Evolutionary conservation across 2,329 filamentous ascomycete species (phyloP).

Genomic region (Penicillium aurantiogriseum): DNA sequence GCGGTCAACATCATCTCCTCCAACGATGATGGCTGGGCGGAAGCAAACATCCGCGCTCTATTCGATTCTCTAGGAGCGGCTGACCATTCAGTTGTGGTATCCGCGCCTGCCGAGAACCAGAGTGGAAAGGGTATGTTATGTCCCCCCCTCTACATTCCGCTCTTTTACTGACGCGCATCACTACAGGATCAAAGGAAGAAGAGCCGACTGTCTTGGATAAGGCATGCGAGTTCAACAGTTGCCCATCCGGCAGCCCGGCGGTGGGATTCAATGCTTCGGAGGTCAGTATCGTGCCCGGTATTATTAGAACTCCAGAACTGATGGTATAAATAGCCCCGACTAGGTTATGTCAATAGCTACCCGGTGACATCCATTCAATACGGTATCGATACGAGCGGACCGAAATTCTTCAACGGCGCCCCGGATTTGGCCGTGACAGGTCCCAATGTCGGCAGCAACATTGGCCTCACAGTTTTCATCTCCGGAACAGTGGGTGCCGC

Average conservation of each 20-base stretch:
- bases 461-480: constrained; percentile 56
- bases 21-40: constrained; percentile 74
- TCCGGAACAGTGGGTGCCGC: constrained; percentile 69
- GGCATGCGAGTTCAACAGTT: constrained; percentile 63
- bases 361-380: constrained; percentile 64
- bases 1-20: constrained; percentile 59
- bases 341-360: constrained; percentile 72
- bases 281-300: neutral
- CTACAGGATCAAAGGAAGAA: constrained; percentile 52
- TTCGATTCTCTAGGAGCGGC: constrained; percentile 56
- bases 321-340: constrained; percentile 40
- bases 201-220: constrained; percentile 49
- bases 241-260: constrained; percentile 56
- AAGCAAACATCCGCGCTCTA: constrained; percentile 62
- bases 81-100: constrained; percentile 63
- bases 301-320: neutral
- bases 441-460: constrained; percentile 60
- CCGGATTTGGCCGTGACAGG: constrained; percentile 66
- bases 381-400: constrained; percentile 59
- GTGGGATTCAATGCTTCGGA: constrained; percentile 58
- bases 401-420: constrained; percentile 53
- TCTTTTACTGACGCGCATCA: constrained; percentile 4
- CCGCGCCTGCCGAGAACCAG: constrained; percentile 64
- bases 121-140: constrained; percentile 57
- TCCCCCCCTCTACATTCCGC: neutral